Conservation (phyloP, 768 basidiomycete species). For the Cyclocybe aegerita region DNA sequence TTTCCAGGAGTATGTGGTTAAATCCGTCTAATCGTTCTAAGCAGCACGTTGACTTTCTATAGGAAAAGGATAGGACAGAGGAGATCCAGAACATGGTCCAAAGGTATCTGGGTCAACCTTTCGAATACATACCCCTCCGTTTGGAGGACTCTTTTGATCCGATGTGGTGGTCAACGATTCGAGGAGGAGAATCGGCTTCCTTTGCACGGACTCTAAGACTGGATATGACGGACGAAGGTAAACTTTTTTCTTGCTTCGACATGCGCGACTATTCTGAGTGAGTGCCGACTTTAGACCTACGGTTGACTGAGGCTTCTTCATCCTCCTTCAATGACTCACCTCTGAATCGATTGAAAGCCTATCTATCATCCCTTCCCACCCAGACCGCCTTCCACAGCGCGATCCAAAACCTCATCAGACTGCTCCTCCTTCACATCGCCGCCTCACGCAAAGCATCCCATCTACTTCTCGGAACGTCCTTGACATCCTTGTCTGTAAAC, state of each 20-base stretch:
- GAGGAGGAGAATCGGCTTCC: slow-evolving; percentile 24
- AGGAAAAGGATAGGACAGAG: slow-evolving; percentile 58
- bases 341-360: slow-evolving; percentile 37
- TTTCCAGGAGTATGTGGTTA: slow-evolving; percentile 54
- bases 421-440: slow-evolving; percentile 73
- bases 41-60: background rate
- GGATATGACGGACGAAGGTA: slow-evolving; percentile 56
- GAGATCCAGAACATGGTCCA: slow-evolving; percentile 47
- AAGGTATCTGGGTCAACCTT: slow-evolving; percentile 31
- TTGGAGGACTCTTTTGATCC: slow-evolving; percentile 75
- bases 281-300: slow-evolving; percentile 24
- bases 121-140: slow-evolving; percentile 62
- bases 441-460: slow-evolving; percentile 62
- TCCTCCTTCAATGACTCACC: slow-evolving; percentile 26
- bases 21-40: slow-evolving; percentile 3
- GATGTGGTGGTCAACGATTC: slow-evolving; percentile 60
- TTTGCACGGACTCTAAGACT: slow-evolving; percentile 31
- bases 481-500: slow-evolving; percentile 76
- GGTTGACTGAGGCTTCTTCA: slow-evolving; percentile 17
- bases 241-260: slow-evolving; percentile 5
- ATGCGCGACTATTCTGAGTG: slow-evolving; percentile 2
- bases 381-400: slow-evolving; percentile 65
- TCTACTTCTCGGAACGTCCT: slow-evolving; percentile 72
- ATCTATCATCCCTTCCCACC: slow-evolving; percentile 70
- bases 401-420: slow-evolving; percentile 57